These are phyloP conservation scores for Pythium grandisporangium DNA, from an alignment of 352 stramenopile species.

Conservation along the genomic window DNA sequence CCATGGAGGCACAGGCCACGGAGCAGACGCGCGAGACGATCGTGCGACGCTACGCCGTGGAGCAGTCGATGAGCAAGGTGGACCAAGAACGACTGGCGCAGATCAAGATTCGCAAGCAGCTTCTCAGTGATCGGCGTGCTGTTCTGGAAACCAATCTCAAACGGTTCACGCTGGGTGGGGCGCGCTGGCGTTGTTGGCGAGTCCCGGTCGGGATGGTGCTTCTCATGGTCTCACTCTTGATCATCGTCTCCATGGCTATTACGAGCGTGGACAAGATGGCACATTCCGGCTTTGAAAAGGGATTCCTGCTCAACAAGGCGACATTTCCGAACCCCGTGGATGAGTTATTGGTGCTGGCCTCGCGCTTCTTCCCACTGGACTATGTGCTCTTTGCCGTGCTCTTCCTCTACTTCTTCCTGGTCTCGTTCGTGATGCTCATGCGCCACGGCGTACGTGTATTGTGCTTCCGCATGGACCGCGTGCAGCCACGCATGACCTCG, in stretches of 20 bases:
- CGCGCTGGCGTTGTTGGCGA: constrained; percentile 54
- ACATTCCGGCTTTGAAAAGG: constrained; percentile 57
- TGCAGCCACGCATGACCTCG: constrained; percentile 65
- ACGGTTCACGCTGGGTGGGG: constrained; percentile 30
- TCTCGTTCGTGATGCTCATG: constrained; percentile 65
- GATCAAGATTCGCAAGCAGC: constrained; percentile 55
- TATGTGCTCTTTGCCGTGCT: constrained; percentile 74
- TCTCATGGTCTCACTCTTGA: constrained; percentile 53
- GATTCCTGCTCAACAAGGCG: constrained; percentile 61
- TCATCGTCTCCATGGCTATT: constrained; percentile 64
- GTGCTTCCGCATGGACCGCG: constrained; percentile 62
- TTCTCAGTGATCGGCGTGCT: constrained; percentile 51
- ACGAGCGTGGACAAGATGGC: constrained; percentile 75
- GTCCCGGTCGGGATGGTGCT: constrained; percentile 54
- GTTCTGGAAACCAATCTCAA: constrained; percentile 61
- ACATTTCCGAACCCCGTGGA: constrained; percentile 71
- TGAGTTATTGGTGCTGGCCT: constrained; percentile 59
- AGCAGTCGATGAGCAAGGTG: constrained; percentile 54
- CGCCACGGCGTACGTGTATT: constrained; percentile 72
- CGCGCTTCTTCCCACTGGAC: constrained; percentile 69
- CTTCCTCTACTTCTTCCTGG: constrained; percentile 72
- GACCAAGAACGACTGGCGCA: constrained; percentile 69
- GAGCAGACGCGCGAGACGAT: constrained; percentile 66
- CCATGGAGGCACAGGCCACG: constrained; percentile 57
- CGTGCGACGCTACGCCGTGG: constrained; percentile 45